These are phyloP conservation scores for Ophiostoma sp. DNA, from an alignment of 2,329 filamentous ascomycete species.

Conservation along the genomic window DNA sequence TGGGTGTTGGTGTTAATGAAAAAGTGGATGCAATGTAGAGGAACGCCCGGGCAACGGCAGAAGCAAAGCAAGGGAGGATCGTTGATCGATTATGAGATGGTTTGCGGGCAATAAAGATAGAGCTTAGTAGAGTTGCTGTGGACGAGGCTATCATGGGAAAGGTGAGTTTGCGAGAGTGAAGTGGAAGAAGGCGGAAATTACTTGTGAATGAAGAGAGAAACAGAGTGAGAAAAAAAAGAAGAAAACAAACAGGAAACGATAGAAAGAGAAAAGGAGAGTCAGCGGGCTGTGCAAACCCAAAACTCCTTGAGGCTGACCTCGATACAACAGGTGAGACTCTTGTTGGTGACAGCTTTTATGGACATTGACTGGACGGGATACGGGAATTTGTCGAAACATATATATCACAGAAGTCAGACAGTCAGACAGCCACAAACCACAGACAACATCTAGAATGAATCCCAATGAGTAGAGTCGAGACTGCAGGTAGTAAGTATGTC, in stretches of 20 bases:
- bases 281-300: neutral
- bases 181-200: neutral
- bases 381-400: neutral
- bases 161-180: neutral
- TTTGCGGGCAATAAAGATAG: neutral
- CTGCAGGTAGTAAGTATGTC: neutral
- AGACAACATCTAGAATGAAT: neutral
- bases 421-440: neutral
- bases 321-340: neutral
- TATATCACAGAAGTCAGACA: neutral
- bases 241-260: neutral
- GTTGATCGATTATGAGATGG: conserved; percentile 6
- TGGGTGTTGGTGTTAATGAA: neutral
- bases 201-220: neutral
- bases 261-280: neutral
- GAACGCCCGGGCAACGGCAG: neutral
- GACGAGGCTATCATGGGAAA: neutral
- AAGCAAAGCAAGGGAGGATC: neutral
- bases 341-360: neutral
- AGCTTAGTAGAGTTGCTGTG: neutral
- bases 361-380: neutral
- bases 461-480: neutral
- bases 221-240: neutral
- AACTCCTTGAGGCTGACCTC: neutral
- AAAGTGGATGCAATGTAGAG: conserved; percentile 5